Evolutionary conservation across 78 protist species (phyloP).

Genomic region (Bigelowiella natans): DNA sequence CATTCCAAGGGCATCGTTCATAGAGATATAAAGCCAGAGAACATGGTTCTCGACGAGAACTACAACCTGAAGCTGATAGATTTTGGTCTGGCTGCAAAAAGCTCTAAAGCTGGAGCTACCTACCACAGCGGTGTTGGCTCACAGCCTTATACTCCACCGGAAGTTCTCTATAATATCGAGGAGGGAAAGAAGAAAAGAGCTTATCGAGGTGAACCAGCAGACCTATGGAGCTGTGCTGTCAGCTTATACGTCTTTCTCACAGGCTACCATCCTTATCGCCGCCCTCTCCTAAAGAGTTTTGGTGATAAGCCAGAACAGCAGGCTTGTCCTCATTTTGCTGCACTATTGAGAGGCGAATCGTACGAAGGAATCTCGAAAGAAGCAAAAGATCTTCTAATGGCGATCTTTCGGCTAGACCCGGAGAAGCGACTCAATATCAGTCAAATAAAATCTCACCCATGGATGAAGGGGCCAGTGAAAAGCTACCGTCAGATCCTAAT

Average conservation of each 20-base stretch:
- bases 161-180: neutral
- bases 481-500: too few species aligned
- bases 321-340: neutral
- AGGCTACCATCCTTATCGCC: neutral
- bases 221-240: slow-evolving; percentile 26
- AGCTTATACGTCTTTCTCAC: neutral
- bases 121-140: slow-evolving; percentile 36
- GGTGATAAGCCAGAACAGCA: neutral
- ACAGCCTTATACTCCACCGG: slow-evolving; percentile 41
- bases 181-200: slow-evolving; percentile 7
- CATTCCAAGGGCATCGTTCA: neutral
- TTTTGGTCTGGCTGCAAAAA: neutral
- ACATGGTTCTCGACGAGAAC: neutral
- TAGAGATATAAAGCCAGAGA: neutral
- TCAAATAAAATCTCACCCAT: too few species aligned
- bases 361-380: too few species aligned
- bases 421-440: too few species aligned
- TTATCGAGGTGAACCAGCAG: slow-evolving; percentile 2
- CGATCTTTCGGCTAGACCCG: too few species aligned
- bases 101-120: neutral
- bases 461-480: too few species aligned
- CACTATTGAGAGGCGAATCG: neutral
- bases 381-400: too few species aligned
- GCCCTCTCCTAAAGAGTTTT: neutral
- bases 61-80: neutral